phyloP scores from a whole-genome alignment of 2,329 filamentous ascomycete genomes.

The Cordyceps fumosorosea region DNA sequence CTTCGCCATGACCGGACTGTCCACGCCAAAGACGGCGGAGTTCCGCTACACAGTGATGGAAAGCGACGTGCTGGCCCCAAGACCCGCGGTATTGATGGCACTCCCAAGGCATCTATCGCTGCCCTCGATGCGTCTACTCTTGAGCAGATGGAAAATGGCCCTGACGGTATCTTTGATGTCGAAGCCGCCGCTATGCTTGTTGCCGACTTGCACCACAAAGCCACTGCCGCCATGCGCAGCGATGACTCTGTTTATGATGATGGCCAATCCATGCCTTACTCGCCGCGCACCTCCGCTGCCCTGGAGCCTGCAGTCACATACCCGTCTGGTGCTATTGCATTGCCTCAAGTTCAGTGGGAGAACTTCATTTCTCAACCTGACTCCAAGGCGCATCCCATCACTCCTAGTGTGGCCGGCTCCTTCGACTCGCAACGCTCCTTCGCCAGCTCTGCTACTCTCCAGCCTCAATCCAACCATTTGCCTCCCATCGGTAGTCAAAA shows the following conservation, averaged over 20 bases:
- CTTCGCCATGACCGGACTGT: conserved; percentile 97
- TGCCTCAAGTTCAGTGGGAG: conserved; percentile 90
- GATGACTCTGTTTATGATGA: conserved; percentile 51
- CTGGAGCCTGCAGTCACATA: conserved; percentile 76
- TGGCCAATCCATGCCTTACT: conserved; percentile 60
- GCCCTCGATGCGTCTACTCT: conserved; percentile 78
- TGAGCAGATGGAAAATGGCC: conserved; percentile 87
- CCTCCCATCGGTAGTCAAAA: conserved; percentile 62
- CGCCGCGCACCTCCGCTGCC: conserved; percentile 62
- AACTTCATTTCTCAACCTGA: conserved; percentile 72
- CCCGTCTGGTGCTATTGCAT: conserved; percentile 68
- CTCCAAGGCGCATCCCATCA: conserved; percentile 68
- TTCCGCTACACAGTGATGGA: conserved; percentile 87
- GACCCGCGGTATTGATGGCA: conserved; percentile 53
- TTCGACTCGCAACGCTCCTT: conserved; percentile 64
- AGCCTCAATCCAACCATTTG: conserved; percentile 55
- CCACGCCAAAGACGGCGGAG: conserved; percentile 94
- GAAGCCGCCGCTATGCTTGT: conserved; percentile 98
- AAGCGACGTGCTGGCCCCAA: conserved; percentile 75
- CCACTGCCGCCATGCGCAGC: conserved; percentile 60
- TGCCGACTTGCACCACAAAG: conserved; percentile 96
- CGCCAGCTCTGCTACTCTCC: conserved; percentile 49
- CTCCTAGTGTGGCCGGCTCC: conserved; percentile 56
- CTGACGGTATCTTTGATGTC: conserved; percentile 87
- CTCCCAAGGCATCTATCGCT: conserved; percentile 68